Percentiles rank a stretch among this genome's conserved stretches.
These are phyloP conservation scores for Manihot esculenta DNA, from an alignment of 441 rosid species.

Conservation along the genomic window DNA sequence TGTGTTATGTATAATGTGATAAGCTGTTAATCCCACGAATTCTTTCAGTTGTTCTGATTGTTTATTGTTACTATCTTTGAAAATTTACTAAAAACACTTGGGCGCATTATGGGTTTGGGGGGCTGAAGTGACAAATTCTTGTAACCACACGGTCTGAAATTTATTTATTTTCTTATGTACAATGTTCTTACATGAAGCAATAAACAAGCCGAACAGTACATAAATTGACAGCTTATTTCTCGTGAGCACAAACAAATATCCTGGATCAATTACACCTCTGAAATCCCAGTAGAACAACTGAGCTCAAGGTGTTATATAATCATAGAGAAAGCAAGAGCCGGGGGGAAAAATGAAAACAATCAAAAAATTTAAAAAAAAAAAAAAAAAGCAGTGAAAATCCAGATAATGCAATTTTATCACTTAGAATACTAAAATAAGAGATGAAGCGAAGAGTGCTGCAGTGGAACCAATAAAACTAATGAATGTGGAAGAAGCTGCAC, in stretches of 20 bases:
- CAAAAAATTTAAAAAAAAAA: no score
- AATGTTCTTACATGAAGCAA: slow-evolving; percentile 25
- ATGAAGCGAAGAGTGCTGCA: slow-evolving; percentile 53
- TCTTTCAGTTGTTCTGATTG: no score
- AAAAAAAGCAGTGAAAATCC: no score
- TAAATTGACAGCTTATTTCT: slow-evolving; percentile 30
- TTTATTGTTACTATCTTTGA: no score
- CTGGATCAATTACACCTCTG: slow-evolving; percentile 8
- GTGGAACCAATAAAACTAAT: slow-evolving; percentile 25
- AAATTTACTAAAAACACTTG: no score
- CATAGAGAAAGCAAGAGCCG: slow-evolving; percentile 20
- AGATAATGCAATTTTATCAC: neutral
- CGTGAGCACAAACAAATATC: slow-evolving; percentile 23
- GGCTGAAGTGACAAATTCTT: neutral
- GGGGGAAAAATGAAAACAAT: neutral
- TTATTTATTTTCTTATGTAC: slow-evolving; percentile 32
- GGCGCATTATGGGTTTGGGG: no score
- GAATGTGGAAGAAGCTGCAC: slow-evolving; percentile 42
- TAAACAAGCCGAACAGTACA: slow-evolving; percentile 32
- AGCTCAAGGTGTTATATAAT: slow-evolving; percentile 30
- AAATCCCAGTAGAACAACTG: neutral
- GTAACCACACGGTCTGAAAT: slow-evolving; percentile 3
- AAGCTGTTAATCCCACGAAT: no score
- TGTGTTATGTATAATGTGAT: no score
- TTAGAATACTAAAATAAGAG: slow-evolving; percentile 33